These are phyloP conservation scores for Nelumbo lutea DNA, from an alignment of 164 flowering plant genomes.

Conservation along the genomic window DNA sequence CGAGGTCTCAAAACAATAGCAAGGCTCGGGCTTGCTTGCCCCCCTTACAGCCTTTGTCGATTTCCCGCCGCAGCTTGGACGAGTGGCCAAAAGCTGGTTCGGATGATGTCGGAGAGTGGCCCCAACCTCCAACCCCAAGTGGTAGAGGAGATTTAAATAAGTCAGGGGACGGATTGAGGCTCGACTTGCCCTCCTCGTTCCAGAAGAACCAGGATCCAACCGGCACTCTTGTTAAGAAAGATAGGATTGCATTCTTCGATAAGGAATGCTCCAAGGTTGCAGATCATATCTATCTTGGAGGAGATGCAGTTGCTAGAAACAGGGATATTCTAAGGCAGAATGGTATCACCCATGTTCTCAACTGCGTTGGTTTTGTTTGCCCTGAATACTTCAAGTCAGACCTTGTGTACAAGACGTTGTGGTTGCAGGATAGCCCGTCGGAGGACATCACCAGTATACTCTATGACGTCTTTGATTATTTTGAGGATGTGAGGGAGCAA, in stretches of 20 bases:
- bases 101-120: conserved; percentile 94
- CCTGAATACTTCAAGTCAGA: conserved; percentile 65
- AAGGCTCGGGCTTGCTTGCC: conserved; percentile 74
- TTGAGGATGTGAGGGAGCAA: conserved; percentile 70
- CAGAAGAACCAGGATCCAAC: conserved; percentile 41
- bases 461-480: conserved; percentile 46
- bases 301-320: conserved; percentile 71
- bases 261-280: conserved; percentile 81
- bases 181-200: conserved; percentile 65
- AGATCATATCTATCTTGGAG: conserved; percentile 77
- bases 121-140: conserved; percentile 68
- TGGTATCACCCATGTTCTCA: conserved; percentile 61
- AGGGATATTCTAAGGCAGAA: conserved; percentile 59
- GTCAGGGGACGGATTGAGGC: conserved; percentile 66
- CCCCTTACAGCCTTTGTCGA: conserved; percentile 76
- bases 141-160: conserved; percentile 40
- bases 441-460: conserved; percentile 72
- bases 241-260: conserved; percentile 74
- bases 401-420: conserved; percentile 54
- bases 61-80: conserved; percentile 71
- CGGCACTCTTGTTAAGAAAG: conserved; percentile 51
- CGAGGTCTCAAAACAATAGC: conserved; percentile 55
- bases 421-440: conserved; percentile 71
- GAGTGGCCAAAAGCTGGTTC: conserved; percentile 95
- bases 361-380: conserved; percentile 67